These are phyloP conservation scores for Stephanodiscus triporus DNA, from an alignment of 108 stramenopile species.

Conservation along the genomic window DNA sequence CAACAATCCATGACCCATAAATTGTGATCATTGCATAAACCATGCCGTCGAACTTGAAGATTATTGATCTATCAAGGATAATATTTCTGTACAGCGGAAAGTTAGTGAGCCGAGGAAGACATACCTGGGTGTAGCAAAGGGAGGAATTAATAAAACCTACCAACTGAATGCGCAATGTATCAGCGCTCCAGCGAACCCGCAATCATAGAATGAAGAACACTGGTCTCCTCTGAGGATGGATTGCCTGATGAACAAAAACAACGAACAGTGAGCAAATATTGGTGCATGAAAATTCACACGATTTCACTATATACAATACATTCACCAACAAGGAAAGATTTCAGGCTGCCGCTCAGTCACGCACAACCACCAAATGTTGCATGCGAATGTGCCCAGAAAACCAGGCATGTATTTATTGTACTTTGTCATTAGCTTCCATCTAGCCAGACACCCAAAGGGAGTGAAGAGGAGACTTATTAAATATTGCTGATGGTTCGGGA, in stretches of 20 bases:
- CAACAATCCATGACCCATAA: conserved; percentile 67
- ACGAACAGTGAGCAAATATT: not conserved
- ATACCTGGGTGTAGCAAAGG: not conserved
- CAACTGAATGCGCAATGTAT: conserved; percentile 72
- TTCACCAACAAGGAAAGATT: conserved; percentile 71
- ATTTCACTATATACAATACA: not conserved
- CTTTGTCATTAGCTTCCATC: conserved; percentile 68
- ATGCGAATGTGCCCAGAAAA: conserved; percentile 85
- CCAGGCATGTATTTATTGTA: conserved; percentile 70
- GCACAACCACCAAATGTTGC: conserved; percentile 81
- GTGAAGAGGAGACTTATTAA: conserved; percentile 77
- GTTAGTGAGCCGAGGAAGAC: not conserved
- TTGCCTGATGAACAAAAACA: conserved; percentile 45
- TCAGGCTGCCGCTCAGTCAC: conserved; percentile 69
- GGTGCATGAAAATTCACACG: not conserved
- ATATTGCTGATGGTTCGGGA: conserved; percentile 61
- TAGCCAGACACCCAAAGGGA: conserved; percentile 74
- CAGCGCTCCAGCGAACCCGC: conserved; percentile 78
- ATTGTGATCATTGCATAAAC: conserved; percentile 70
- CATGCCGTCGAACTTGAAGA: conserved; percentile 80
- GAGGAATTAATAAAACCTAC: conserved; percentile 1
- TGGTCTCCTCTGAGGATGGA: conserved; percentile 68
- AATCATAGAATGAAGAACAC: conserved; percentile 73
- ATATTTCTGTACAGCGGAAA: conserved; percentile 52
- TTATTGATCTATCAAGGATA: conserved; percentile 74